Percentiles rank a stretch among this genome's conserved stretches.
phyloP scores from a whole-genome alignment of 169 alveolate genomes.

The Plasmodium knowlesi region DNA sequence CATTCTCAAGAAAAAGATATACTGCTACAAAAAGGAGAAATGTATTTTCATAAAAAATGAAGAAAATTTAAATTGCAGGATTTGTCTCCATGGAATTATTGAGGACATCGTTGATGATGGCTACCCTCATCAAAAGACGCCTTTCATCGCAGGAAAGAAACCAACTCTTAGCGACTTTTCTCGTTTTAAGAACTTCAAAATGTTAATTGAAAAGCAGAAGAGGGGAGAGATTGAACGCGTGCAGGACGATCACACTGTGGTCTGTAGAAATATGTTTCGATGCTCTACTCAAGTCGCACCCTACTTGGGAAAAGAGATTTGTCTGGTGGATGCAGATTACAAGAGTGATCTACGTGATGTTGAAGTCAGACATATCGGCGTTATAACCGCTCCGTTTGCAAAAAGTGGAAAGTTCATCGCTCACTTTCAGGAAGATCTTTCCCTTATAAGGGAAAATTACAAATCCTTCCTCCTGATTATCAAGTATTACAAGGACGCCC shows the following conservation, averaged over 20 bases:
- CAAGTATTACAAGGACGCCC: conserved; percentile 48
- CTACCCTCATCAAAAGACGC: not conserved
- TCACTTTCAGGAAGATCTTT: conserved; percentile 58
- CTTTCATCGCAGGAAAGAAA: conserved; percentile 31
- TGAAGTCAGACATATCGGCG: conserved; percentile 7
- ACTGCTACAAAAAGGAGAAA: conserved; percentile 22
- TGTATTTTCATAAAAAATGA: conserved; percentile 65
- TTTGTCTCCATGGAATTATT: conserved; percentile 39
- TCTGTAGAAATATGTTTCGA: conserved; percentile 33
- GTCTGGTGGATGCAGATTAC: not conserved
- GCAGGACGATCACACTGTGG: conserved; percentile 11
- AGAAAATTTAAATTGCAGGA: conserved; percentile 31
- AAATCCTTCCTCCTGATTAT: conserved; percentile 18
- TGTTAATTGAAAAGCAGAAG: conserved; percentile 29
- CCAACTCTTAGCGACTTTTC: conserved; percentile 19
- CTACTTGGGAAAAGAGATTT: conserved; percentile 21
- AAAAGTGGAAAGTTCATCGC: conserved; percentile 43
- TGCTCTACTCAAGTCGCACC: conserved; percentile 24
- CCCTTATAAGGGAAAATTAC: not conserved
- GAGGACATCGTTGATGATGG: conserved; percentile 29
- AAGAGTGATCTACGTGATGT: not conserved
- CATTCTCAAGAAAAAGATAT: conserved; percentile 18
- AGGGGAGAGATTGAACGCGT: conserved; percentile 41
- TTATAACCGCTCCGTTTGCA: conserved; percentile 50
- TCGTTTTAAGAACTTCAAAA: conserved; percentile 18